phyloP scores from a whole-genome alignment of 148 eudicot species.

The Selenicereus undatus region DNA sequence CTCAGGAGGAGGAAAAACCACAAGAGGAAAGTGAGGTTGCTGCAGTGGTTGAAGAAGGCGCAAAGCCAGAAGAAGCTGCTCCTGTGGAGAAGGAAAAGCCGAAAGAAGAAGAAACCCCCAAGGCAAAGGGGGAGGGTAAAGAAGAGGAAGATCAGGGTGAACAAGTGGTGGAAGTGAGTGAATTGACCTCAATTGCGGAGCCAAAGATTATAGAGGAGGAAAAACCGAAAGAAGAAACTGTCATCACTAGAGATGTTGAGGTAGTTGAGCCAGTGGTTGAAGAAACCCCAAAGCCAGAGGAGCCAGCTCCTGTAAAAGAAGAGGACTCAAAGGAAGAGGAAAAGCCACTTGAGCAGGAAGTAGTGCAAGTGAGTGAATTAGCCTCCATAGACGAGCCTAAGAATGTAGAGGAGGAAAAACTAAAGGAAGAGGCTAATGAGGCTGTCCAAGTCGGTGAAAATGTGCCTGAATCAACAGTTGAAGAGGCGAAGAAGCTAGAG shows the following conservation, averaged over 20 bases:
- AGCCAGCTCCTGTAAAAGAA: background rate
- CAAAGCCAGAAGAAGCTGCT: constrained; percentile 2
- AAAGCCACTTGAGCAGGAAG: constrained; percentile 12
- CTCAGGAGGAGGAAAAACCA: background rate
- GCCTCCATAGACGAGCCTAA: constrained; percentile 15
- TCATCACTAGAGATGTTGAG: constrained; percentile 5
- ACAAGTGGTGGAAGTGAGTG: background rate
- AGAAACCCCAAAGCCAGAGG: constrained; percentile 6
- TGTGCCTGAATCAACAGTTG: constrained; percentile 16
- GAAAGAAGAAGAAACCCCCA: constrained; percentile 15
- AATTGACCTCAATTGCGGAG: background rate
- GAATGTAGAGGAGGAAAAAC: constrained; percentile 15
- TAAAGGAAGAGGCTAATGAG: constrained; percentile 10
- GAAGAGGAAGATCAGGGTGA: constrained; percentile 16
- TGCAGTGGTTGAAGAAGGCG: background rate
- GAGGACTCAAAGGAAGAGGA: constrained; percentile 2
- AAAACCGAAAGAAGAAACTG: constrained; percentile 9
- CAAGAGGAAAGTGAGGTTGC: background rate
- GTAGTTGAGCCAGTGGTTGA: constrained; percentile 1
- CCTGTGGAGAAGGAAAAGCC: background rate
- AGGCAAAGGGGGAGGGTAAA: background rate
- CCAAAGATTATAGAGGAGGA: constrained; percentile 3
- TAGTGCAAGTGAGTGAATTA: constrained; percentile 16
- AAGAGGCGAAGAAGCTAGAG: constrained; percentile 11
- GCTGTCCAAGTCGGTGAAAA: constrained; percentile 8